These are phyloP conservation scores for Termitomyces sp. DNA, from an alignment of 768 basidiomycete genomes.

Conservation along the genomic window DNA sequence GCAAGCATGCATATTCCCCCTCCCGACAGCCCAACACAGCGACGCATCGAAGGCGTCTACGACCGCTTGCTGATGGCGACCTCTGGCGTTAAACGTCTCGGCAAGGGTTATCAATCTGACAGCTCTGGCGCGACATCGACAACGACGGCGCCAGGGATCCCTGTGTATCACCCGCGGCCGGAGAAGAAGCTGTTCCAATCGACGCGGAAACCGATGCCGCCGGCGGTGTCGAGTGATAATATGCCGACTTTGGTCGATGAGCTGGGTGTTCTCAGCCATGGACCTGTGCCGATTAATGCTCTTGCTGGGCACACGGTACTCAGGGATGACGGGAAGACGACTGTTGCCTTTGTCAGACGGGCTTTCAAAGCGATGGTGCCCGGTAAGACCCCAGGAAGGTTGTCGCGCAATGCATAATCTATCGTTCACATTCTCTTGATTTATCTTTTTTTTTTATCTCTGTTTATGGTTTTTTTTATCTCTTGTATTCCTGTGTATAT, in stretches of 20 bases:
- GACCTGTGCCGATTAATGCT: constrained; percentile 18
- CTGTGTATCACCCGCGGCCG: constrained; percentile 15
- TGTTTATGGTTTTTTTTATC: not conserved
- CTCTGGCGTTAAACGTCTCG: constrained; percentile 71
- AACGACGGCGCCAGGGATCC: constrained; percentile 25
- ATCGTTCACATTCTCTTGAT: not conserved
- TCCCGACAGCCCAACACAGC: constrained; percentile 54
- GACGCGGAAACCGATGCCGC: constrained; percentile 55
- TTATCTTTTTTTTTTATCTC: constrained; percentile 1
- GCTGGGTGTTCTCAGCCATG: constrained; percentile 46
- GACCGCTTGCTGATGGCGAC: constrained; percentile 83
- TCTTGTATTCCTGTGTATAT: not conserved
- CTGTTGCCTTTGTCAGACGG: constrained; percentile 55
- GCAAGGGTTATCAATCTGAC: constrained; percentile 78
- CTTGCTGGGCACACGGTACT: constrained; percentile 17
- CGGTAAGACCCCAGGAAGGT: constrained; percentile 47
- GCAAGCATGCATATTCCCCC: constrained; percentile 28
- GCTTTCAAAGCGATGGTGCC: constrained; percentile 77
- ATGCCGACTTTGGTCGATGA: constrained; percentile 53
- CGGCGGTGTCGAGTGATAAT: constrained; percentile 68
- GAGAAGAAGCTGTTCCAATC: constrained; percentile 41
- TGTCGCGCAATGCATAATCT: constrained; percentile 35
- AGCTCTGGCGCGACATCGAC: constrained; percentile 26
- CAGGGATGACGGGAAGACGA: constrained; percentile 44
- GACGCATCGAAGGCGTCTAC: constrained; percentile 67